Conservation (phyloP, 495 filamentous ascomycete species). For the Aspergillus leporis region DNA sequence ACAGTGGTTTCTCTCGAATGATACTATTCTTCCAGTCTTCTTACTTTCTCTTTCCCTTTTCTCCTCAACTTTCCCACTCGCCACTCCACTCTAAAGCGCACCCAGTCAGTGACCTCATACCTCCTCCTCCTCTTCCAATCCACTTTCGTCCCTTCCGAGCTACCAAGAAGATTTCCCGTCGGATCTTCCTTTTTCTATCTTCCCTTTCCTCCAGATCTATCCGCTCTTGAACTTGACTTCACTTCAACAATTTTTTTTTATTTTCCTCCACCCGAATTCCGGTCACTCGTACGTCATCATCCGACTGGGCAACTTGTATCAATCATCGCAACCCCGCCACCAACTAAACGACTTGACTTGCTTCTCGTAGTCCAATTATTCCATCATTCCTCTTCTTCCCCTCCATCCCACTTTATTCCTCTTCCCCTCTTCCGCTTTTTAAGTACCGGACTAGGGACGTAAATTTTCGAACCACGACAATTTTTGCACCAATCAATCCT, state of each 20-base stretch:
- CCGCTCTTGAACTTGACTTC: not conserved
- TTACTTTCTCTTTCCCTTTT: constrained; percentile 6
- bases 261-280: constrained; percentile 7
- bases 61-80: not conserved
- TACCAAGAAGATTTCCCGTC: constrained; percentile 8
- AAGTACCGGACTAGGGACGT: constrained; percentile 21
- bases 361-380: constrained; percentile 18
- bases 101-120: constrained; percentile 28
- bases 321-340: constrained; percentile 17
- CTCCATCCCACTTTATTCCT: constrained; percentile 4
- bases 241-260: constrained; percentile 3
- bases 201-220: constrained; percentile 4
- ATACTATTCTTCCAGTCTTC: constrained; percentile 6
- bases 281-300: constrained; percentile 36
- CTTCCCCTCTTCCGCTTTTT: constrained; percentile 10
- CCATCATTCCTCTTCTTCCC: constrained; percentile 15
- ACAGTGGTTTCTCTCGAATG: not conserved
- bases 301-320: constrained; percentile 22
- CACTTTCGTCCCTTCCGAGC: constrained; percentile 11
- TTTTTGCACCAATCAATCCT: constrained; percentile 15
- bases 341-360: constrained; percentile 15
- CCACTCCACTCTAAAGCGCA: constrained; percentile 10
- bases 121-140: constrained; percentile 16
- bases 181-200: constrained; percentile 3
- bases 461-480: constrained; percentile 12